A percentile compares a stretch with the other conserved stretches of the same genome.
phyloP scores from a whole-genome alignment of 2,329 filamentous ascomycete genomes.

The Talaromyces amestolkiae region DNA sequence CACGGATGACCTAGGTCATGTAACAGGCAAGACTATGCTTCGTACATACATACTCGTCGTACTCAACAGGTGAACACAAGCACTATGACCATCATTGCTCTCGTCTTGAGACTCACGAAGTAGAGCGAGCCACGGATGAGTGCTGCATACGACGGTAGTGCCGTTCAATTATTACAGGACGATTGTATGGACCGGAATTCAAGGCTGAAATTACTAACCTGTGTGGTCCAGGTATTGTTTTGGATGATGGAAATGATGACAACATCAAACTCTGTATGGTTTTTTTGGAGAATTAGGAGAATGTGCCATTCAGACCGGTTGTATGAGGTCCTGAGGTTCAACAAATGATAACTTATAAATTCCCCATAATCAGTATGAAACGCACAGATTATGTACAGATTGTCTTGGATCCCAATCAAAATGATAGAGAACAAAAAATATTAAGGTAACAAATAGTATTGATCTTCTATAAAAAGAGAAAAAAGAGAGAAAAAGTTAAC shows the following conservation, averaged over 20 bases:
- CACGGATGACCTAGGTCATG: neutral
- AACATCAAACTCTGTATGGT: neutral
- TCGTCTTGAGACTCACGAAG: neutral
- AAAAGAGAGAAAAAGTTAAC: neutral
- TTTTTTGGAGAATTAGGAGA: neutral
- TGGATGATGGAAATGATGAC: neutral
- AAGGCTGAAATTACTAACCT: neutral
- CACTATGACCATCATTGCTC: neutral
- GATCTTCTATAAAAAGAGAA: neutral
- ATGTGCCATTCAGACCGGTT: neutral
- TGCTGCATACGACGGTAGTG: neutral
- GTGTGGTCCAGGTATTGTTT: neutral
- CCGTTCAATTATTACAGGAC: neutral
- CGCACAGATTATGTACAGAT: no score
- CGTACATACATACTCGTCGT: neutral
- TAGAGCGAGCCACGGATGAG: neutral
- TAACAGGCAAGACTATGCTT: neutral
- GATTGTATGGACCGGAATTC: neutral
- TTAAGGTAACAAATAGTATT: no score
- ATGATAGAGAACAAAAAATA: neutral
- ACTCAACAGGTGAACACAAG: neutral
- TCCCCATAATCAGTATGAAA: neutral
- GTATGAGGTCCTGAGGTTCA: neutral
- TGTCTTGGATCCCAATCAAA: no score
- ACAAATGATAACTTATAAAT: neutral